A percentile compares a stretch with the other conserved stretches of the same genome.
Conservation (phyloP, 495 filamentous ascomycete species). For the Lophium mytilinum region DNA sequence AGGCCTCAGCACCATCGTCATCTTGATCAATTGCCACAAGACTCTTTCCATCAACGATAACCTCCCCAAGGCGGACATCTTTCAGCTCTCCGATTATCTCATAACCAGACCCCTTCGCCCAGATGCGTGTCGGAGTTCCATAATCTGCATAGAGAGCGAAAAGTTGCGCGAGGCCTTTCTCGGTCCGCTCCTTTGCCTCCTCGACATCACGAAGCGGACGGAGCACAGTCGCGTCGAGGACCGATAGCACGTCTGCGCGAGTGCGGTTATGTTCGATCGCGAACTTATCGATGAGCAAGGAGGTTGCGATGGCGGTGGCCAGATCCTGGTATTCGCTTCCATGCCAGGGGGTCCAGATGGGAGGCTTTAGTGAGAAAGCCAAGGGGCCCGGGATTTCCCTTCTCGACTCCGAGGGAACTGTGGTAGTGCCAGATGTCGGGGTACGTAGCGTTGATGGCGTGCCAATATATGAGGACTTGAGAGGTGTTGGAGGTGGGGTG, state of each 20-base stretch:
- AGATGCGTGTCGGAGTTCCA: not conserved
- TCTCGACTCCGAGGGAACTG: no score
- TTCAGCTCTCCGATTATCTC: not conserved
- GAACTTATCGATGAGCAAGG: not conserved
- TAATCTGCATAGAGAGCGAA: not conserved
- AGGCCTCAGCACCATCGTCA: not conserved
- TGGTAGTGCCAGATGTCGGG: no score
- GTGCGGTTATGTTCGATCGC: not conserved
- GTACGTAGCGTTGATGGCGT: no score
- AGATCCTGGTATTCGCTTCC: not conserved
- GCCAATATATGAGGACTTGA: no score
- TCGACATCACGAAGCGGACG: not conserved
- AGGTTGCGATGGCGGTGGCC: not conserved
- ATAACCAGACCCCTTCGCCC: not conserved
- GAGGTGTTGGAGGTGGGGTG: no score
- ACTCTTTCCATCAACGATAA: not conserved
- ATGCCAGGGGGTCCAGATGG: not conserved
- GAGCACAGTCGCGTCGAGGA: not conserved
- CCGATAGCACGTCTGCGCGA: not conserved
- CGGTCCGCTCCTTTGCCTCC: not conserved
- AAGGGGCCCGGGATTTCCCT: no score
- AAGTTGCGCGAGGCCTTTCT: not conserved
- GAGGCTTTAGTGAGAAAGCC: not conserved
- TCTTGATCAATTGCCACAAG: not conserved
- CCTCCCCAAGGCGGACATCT: not conserved